Base-by-base conservation (phyloP, 257 asterid species). In the Solanum sejunctum region DNA sequence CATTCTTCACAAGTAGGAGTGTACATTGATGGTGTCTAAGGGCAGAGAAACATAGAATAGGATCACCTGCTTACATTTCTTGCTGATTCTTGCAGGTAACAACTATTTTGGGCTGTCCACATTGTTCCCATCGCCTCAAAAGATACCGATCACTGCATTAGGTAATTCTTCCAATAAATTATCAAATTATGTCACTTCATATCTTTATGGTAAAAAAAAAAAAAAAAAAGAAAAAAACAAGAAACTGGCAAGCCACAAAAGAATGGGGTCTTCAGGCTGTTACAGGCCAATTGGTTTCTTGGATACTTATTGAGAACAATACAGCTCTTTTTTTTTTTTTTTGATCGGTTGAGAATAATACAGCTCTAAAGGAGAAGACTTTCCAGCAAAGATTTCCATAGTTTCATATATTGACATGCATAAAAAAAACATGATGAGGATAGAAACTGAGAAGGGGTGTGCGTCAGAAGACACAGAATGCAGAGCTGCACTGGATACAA, bases 21-120 rank as follows among this genome's bases (percentile, higher is more conserved):
- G 47, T 9, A n/a, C 6, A 16, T 84, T 84, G 66, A 15, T 8
- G 61, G 32, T 23, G 61, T 51, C 82, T 26, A 23, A 32, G 85
- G 23, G 54, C 47, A 77, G 54, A 72, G 41, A 60, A 85, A 64
- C 49, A 64, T 45, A 54, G 18, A 64, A 82, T 83, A 23, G 83
- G 71, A 80, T 84, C 88, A 84, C 80, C 87, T 84, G 85, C 98
- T 93, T 92, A 95, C 99, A 97, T 97, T 94, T 97, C 99, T 88
- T 92, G 98, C 91, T 93, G 98, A 92, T 94, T 97, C 93, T 93
- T 97, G 97, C 99, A 97, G 12, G 97, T 92, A 54, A 96, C 97
- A 11, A 96, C 98, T 85, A 96, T 96, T 87, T 96, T 96, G 85
- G 99, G 94, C 86, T 96, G 98, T 51, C 99, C 98, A 21, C 94